Percentiles rank a stretch among this genome's conserved stretches.
Conservation (phyloP, 768 basidiomycete species). For the Podaxis sp. region DNA sequence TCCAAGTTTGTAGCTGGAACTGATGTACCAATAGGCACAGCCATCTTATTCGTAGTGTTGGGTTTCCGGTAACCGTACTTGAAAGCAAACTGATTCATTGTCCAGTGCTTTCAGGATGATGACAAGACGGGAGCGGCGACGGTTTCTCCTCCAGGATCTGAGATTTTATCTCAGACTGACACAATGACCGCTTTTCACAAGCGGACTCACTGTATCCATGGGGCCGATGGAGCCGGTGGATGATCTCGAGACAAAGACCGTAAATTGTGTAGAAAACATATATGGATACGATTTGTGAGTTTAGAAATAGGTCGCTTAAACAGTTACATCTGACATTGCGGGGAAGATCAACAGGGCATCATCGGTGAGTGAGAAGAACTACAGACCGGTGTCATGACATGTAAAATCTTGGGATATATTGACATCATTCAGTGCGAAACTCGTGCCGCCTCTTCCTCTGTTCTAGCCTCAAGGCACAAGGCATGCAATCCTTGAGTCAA, state of each 20-base stretch:
- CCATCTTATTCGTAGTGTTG: conserved; percentile 4
- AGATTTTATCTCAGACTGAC: conserved; percentile 6
- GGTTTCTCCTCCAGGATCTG: conserved; percentile 2
- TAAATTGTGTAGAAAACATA: background rate
- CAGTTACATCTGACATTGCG: background rate
- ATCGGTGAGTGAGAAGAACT: background rate
- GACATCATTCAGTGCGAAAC: background rate
- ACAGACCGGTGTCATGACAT: conserved; percentile 1
- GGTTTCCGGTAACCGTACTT: conserved; percentile 3
- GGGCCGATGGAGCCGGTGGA: conserved; percentile 1
- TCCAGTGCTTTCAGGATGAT: conserved; percentile 1
- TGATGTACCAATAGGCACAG: conserved; percentile 10
- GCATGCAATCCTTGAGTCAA: conserved; percentile 71
- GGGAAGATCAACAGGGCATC: background rate
- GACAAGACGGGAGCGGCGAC: background rate
- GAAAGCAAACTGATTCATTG: conserved; percentile 5
- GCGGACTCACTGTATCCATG: conserved; percentile 10
- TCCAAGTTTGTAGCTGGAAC: conserved; percentile 14
- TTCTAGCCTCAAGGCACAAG: conserved; percentile 71
- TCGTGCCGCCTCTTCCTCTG: conserved; percentile 41
- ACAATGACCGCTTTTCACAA: conserved; percentile 3
- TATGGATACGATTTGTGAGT: conserved; percentile 2
- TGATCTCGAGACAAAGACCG: conserved; percentile 2
- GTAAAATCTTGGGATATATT: background rate
- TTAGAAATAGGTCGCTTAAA: conserved; percentile 7